Evolutionary conservation across 106 monocot genomes (phyloP).

Genomic region (Phalaenopsis aphrodite): DNA sequence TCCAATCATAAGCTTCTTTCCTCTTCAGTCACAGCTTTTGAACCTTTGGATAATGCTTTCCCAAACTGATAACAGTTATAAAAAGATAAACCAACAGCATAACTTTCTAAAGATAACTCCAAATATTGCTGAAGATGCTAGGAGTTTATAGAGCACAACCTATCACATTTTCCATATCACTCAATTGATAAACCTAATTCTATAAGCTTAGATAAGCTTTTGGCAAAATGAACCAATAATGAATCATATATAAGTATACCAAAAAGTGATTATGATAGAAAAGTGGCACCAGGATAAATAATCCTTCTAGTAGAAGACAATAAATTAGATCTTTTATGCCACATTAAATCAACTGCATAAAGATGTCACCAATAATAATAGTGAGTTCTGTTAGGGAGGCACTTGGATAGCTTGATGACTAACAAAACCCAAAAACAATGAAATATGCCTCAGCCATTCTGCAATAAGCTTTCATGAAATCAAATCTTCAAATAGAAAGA

Average conservation of each 20-base stretch:
- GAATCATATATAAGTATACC: constrained; percentile 11
- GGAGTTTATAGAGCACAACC: constrained; percentile 6
- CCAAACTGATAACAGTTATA: constrained; percentile 12
- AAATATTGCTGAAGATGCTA: constrained; percentile 21
- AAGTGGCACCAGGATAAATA: constrained; percentile 15
- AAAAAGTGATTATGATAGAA: constrained; percentile 8
- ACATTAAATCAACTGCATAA: constrained; percentile 13
- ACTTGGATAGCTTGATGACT: constrained; percentile 24
- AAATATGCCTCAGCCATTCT: constrained; percentile 32
- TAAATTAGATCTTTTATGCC: constrained; percentile 15
- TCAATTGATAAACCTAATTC: constrained; percentile 24
- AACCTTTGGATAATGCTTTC: constrained; percentile 2
- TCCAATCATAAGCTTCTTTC: constrained; percentile 7
- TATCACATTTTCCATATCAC: constrained; percentile 13
- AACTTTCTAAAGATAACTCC: constrained; percentile 4
- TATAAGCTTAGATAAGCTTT: constrained; percentile 21
- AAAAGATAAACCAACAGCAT: constrained; percentile 13
- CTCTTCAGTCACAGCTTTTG: constrained; percentile 1
- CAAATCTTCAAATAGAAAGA: constrained; percentile 21
- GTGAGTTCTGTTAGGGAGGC: constrained; percentile 27
- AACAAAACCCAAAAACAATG: constrained; percentile 25
- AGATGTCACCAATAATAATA: constrained; percentile 21
- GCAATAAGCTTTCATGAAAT: constrained; percentile 41
- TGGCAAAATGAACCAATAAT: constrained; percentile 16
- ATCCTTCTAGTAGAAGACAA: constrained; percentile 22